Percentiles rank a stretch among this genome's conserved stretches.
phyloP scores from a whole-genome alignment of 2,329 filamentous ascomycete species.

The Aspergillus arachidicola region DNA sequence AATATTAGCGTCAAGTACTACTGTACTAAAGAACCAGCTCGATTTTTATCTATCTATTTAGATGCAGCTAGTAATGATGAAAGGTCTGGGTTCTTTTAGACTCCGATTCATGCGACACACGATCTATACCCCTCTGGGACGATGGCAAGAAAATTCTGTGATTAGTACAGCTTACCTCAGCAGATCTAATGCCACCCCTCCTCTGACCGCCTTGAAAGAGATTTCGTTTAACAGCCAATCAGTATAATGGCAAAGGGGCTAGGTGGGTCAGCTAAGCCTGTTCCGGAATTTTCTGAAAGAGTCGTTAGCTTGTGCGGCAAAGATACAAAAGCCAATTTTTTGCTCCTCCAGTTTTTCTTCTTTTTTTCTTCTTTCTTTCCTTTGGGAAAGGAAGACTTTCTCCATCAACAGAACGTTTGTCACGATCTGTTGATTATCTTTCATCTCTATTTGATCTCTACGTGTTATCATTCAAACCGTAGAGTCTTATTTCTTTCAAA shows the following conservation, averaged over 20 bases:
- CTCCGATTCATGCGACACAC: background rate
- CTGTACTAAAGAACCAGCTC: background rate
- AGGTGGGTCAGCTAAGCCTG: slow-evolving; percentile 25
- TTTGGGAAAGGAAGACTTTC: slow-evolving; percentile 62
- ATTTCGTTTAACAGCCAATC: slow-evolving; percentile 38
- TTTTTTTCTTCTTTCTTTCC: slow-evolving; percentile 51
- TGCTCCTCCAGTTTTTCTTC: slow-evolving; percentile 37
- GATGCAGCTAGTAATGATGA: background rate
- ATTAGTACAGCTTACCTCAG: slow-evolving; percentile 13
- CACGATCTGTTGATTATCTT: slow-evolving; percentile 48
- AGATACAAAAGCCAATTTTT: slow-evolving; percentile 33
- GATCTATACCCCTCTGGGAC: background rate
- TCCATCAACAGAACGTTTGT: slow-evolving; percentile 59
- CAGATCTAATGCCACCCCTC: slow-evolving; percentile 11
- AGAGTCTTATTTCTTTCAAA: slow-evolving; percentile 40
- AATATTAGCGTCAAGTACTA: too few species aligned
- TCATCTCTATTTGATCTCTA: slow-evolving; percentile 25
- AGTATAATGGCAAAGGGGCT: background rate
- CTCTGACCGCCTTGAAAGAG: slow-evolving; percentile 26
- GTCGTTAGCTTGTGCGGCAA: slow-evolving; percentile 26
- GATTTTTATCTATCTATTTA: background rate
- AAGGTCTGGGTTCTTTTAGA: too few species aligned
- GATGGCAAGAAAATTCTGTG: slow-evolving; percentile 2
- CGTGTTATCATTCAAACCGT: slow-evolving; percentile 30
- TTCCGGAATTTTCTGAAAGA: slow-evolving; percentile 15